These are phyloP conservation scores for Starmerella lactis-condensi DNA, from an alignment of 805 yeast genomes.

Conservation along the genomic window DNA sequence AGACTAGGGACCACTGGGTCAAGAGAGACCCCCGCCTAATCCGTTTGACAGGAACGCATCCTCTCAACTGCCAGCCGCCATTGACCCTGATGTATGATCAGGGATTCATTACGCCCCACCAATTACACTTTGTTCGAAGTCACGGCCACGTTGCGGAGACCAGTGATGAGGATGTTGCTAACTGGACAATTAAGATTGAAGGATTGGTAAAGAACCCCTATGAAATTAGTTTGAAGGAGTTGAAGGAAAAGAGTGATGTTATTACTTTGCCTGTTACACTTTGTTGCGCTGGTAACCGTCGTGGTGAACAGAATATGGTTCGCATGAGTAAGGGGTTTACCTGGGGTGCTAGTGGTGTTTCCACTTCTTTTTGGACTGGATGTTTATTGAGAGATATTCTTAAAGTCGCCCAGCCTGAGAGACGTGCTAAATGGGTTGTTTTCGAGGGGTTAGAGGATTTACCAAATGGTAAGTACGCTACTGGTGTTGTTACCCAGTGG, in stretches of 20 bases:
- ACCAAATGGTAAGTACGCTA: constrained; percentile 19
- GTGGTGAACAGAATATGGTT: constrained; percentile 24
- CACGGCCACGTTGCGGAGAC: constrained; percentile 23
- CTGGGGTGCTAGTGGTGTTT: constrained; percentile 25
- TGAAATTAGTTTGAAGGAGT: constrained; percentile 16
- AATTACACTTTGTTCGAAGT: constrained; percentile 23
- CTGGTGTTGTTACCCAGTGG: constrained; percentile 22
- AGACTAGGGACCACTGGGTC: constrained; percentile 22
- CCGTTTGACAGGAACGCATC: constrained; percentile 22
- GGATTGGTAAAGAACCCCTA: constrained; percentile 23
- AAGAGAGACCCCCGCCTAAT: constrained; percentile 21
- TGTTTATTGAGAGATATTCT: constrained; percentile 21
- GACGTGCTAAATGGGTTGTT: constrained; percentile 20
- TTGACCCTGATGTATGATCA: constrained; percentile 17
- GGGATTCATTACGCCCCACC: constrained; percentile 23
- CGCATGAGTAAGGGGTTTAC: constrained; percentile 24
- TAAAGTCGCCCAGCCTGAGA: constrained; percentile 18
- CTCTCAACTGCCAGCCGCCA: constrained; percentile 24
- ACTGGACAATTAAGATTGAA: constrained; percentile 21
- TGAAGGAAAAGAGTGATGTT: constrained; percentile 19
- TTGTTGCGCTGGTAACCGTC: constrained; percentile 25
- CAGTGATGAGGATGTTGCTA: constrained; percentile 14
- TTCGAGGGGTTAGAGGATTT: constrained; percentile 24
- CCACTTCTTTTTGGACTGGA: constrained; percentile 25
- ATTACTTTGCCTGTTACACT: constrained; percentile 23